phyloP scores from a whole-genome alignment of 257 asterid genomes.

The Mentha longifolia region DNA sequence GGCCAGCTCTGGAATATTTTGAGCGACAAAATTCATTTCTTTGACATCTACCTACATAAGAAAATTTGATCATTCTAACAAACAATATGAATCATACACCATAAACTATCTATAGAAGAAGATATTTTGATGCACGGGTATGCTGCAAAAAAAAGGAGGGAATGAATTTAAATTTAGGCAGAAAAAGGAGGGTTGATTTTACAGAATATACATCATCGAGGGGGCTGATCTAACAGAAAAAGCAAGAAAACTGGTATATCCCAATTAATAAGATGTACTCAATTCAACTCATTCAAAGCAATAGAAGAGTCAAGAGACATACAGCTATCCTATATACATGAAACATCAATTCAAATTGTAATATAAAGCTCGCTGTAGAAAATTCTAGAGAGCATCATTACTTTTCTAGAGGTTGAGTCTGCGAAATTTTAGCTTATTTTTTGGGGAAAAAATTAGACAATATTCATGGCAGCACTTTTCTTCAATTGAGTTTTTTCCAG shows the following conservation, averaged over 20 bases:
- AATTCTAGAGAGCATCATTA: slow-evolving; percentile 1
- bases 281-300: background rate
- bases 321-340: background rate
- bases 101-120: background rate
- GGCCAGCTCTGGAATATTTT: slow-evolving; percentile 30
- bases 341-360: slow-evolving; percentile 10
- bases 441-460: background rate
- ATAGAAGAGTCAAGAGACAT: slow-evolving; percentile 1
- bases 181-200: background rate
- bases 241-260: slow-evolving; percentile 4
- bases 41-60: slow-evolving; percentile 56
- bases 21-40: slow-evolving; percentile 67
- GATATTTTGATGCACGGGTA: background rate
- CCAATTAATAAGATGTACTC: slow-evolving; percentile 16
- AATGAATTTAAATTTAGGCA: background rate
- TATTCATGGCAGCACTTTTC: background rate
- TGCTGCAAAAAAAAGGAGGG: background rate
- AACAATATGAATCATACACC: background rate
- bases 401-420: slow-evolving; percentile 1
- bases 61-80: background rate
- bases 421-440: background rate
- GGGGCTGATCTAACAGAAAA: background rate
- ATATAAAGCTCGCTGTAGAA: background rate
- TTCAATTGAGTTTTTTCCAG: background rate
- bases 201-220: background rate